Evolutionary conservation across 192 early-diverging fungal genomes (phyloP), one percentile per base, ranked within the genome.

Genomic region (Obelidium mucronatum): DNA sequence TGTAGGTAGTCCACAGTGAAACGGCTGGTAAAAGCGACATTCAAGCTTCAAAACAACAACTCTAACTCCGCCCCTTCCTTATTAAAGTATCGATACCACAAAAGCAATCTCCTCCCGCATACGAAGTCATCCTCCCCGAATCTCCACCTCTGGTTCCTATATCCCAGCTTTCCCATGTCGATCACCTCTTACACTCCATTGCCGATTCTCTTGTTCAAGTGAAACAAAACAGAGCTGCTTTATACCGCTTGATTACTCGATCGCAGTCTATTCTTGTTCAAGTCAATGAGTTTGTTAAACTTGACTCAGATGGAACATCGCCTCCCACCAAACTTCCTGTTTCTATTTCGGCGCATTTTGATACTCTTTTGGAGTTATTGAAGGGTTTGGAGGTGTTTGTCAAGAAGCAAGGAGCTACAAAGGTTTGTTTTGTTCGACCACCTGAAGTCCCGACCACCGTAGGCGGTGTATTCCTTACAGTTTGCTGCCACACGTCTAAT

Each of bases 361-460:
- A 64, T 40, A 34, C 37, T 33, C 44, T 67, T 6, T n/a, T 67
- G 37, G 66, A 67, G 66, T 39, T 67, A 6, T 8, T 67, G 66
- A 42, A 67, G 51, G 66, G 8, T 39, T 24, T 67, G 24, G 66
- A 67, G 6, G 44, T 24, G 42, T 67, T 67, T 51, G 66, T 67
- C 40, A 19, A 52, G 66, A 67, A 67, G 66, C 66, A 67, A 48
- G 40, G 66, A 15, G 11, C 44, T 15, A 51, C 66, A 11, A 67
- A 67, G 42, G 66, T 67, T 26, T 39, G 66, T 58, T 11, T 22
- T n/a, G n/a, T n/a, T n/a, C n/a, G n/a, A n/a, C n/a, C n/a, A n/a
- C n/a, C n/a, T n/a, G n/a, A n/a, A n/a, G n/a, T n/a, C n/a, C n/a
- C n/a, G n/a, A n/a, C n/a, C n/a, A n/a, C n/a, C n/a, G n/a, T n/a